Evolutionary conservation across 371 early-diverging fungal species (phyloP), one percentile per base, ranked within the genome.

Genomic region (Mucor saturninus): DNA sequence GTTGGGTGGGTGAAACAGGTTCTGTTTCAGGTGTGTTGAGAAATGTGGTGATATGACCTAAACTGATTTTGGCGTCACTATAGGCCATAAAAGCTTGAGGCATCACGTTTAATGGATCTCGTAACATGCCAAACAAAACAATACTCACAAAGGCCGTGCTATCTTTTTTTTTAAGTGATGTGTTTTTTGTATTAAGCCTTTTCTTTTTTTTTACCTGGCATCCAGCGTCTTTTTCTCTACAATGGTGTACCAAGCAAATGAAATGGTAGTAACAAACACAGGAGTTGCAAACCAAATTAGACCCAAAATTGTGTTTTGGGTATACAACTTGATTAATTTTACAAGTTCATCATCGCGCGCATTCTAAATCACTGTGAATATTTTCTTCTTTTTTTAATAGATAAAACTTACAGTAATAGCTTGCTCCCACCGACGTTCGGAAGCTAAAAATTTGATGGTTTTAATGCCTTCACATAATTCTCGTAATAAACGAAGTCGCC

Each of bases 401-500:
- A 35, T 26, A 9, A 15, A 38, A 59, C 62, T 73, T 76, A 74
- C 82, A 42, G 75, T 61, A 21, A 87, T 73, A 8, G 80, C 77
- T 55, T 81, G 73, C 51, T 86, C 83, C 80, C 91, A 92, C 64
- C 86, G 80, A 49, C 83, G 69, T 67, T 92, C 90, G 84, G 91
- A 91, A 6, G 91, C 91, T 65, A 92, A 85, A 59, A 89, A 80
- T 68, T 92, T 92, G 53, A 91, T 85, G 5, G 89, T 82, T 28
- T 84, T 83, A 45, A 92, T 91, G 15, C 87, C 92, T 59, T 87
- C 81, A 62, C 90, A 72, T 35, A 91, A 70, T 46, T 89, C 91
- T 9, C 83, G 83, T 54, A 90, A 59, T 59, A 88, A 68, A 9
- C 85, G 82, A 14, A 86, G 72, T 13, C 88, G 77, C 71, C 81